Evolutionary conservation across 768 basidiomycete species (phyloP).

Genomic region (Clavaria fumosa): DNA sequence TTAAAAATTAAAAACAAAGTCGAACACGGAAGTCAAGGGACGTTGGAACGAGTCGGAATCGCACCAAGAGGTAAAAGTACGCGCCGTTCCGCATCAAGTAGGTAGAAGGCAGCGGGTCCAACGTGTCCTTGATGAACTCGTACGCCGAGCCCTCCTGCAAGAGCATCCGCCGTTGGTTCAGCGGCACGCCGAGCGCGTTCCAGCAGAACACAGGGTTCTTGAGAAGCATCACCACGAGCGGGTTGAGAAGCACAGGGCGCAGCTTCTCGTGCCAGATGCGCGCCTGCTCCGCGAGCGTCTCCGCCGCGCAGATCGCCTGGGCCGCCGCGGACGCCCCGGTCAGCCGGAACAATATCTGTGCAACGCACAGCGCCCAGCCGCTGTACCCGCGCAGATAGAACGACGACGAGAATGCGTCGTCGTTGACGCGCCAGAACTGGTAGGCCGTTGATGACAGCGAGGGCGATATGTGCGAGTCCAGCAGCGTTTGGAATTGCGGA

Average conservation of each 20-base stretch:
- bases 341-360: constrained; percentile 39
- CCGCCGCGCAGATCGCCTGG: constrained; percentile 35
- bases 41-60: constrained; percentile 6
- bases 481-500: constrained; percentile 38
- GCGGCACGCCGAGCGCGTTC: constrained; percentile 68
- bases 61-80: constrained; percentile 47
- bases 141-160: constrained; percentile 34
- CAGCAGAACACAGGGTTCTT: constrained; percentile 46
- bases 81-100: constrained; percentile 46
- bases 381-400: constrained; percentile 62
- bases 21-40: not conserved
- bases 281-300: constrained; percentile 42
- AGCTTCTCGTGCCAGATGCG: constrained; percentile 46
- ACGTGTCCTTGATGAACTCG: constrained; percentile 35
- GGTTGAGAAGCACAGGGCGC: constrained; percentile 45
- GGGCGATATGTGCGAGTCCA: constrained; percentile 48
- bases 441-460: constrained; percentile 57
- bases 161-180: constrained; percentile 50
- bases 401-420: constrained; percentile 32
- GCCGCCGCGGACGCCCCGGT: constrained; percentile 43
- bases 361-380: constrained; percentile 50
- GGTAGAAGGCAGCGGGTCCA: constrained; percentile 31
- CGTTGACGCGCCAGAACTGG: constrained; percentile 62
- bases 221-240: constrained; percentile 39
- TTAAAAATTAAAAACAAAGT: not conserved